These are phyloP conservation scores for Yamadazyma trypodendri DNA, from an alignment of 1,139 yeast species.

Conservation along the genomic window DNA sequence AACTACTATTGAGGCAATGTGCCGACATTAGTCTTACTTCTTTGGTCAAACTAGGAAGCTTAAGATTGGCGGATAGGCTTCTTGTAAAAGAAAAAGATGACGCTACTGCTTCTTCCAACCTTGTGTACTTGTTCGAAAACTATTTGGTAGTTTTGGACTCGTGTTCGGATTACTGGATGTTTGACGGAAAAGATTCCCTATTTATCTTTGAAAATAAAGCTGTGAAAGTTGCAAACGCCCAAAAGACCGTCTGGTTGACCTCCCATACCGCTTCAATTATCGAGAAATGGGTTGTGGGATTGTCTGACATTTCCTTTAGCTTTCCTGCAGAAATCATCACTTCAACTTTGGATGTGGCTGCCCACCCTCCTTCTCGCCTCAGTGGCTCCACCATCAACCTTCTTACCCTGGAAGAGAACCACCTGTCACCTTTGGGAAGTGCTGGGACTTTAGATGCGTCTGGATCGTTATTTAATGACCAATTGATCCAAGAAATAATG, in stretches of 20 bases:
- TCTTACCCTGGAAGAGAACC: background rate
- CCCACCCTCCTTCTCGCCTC: background rate
- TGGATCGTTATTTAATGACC: background rate
- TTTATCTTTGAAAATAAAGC: slow-evolving; percentile 10
- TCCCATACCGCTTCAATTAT: slow-evolving; percentile 27
- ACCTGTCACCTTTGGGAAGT: background rate
- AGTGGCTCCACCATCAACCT: slow-evolving; percentile 13
- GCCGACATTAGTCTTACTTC: slow-evolving; percentile 23
- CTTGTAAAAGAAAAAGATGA: slow-evolving; percentile 14
- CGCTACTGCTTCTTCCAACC: slow-evolving; percentile 9
- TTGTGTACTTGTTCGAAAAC: slow-evolving; percentile 35
- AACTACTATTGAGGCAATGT: slow-evolving; percentile 26
- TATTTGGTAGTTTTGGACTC: slow-evolving; percentile 22
- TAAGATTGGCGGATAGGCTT: slow-evolving; percentile 39
- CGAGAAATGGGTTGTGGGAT: slow-evolving; percentile 48
- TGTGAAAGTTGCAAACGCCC: slow-evolving; percentile 5
- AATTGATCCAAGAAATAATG: slow-evolving; percentile 10
- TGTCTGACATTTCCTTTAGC: slow-evolving; percentile 30
- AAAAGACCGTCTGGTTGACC: slow-evolving; percentile 16
- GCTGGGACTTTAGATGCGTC: background rate
- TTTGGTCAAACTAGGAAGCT: slow-evolving; percentile 31
- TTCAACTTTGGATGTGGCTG: slow-evolving; percentile 22
- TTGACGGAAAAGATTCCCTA: slow-evolving; percentile 7
- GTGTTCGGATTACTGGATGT: slow-evolving; percentile 1
- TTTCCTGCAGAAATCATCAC: slow-evolving; percentile 41